These are phyloP conservation scores for Nigrospora osmanthi DNA, from an alignment of 2,329 filamentous ascomycete genomes.

Conservation along the genomic window DNA sequence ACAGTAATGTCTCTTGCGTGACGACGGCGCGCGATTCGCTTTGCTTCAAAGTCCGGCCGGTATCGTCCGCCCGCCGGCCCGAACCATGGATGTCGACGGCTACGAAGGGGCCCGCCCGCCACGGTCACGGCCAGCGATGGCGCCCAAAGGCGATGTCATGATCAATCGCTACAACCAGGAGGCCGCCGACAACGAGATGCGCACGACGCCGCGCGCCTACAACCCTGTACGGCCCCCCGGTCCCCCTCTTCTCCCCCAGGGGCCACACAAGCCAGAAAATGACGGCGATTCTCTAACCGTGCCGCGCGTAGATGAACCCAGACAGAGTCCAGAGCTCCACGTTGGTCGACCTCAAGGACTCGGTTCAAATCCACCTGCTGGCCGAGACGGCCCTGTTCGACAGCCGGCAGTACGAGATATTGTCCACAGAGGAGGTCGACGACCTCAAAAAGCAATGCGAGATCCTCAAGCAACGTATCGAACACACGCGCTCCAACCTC, in stretches of 20 bases:
- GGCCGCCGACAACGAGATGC: constrained; percentile 44
- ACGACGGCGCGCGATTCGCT: too few relatives aligned
- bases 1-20: too few relatives aligned
- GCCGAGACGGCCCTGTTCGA: constrained; percentile 91
- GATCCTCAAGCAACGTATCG: constrained; percentile 66
- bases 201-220: constrained; percentile 40
- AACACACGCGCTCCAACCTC: constrained; percentile 74
- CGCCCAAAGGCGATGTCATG: constrained; percentile 39
- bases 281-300: constrained; percentile 7
- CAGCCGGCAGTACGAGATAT: constrained; percentile 74
- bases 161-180: constrained; percentile 53
- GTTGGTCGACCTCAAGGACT: constrained; percentile 57
- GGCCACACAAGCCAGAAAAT: not conserved
- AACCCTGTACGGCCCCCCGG: constrained; percentile 43
- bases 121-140: not conserved
- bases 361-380: constrained; percentile 80
- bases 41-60: too few relatives aligned
- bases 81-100: too few relatives aligned
- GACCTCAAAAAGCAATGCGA: constrained; percentile 80
- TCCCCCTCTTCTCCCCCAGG: too few relatives aligned
- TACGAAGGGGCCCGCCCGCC: too few relatives aligned
- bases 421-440: constrained; percentile 89
- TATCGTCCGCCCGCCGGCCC: too few relatives aligned
- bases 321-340: constrained; percentile 46
- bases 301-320: constrained; percentile 36